A percentile compares a stretch with the other conserved stretches of the same genome.
These are phyloP conservation scores for Pyrus bretschneideri DNA, from an alignment of 306 rosid genomes.

Conservation along the genomic window DNA sequence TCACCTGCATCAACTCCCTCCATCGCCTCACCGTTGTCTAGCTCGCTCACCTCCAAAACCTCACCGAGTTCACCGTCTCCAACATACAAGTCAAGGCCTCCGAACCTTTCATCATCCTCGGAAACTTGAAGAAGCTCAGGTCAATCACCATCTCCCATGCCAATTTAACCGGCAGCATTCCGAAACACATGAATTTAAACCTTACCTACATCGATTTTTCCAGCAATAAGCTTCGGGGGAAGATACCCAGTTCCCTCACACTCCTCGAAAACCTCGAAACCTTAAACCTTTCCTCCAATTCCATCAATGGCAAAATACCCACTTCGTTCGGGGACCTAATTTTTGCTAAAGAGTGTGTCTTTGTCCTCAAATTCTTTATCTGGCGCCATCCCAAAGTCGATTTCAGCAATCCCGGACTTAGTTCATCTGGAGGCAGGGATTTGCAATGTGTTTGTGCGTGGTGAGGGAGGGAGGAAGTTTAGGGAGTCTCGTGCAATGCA, in stretches of 20 bases:
- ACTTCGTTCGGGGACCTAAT: constrained; percentile 64
- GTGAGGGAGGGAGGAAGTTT: no score
- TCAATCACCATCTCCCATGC: constrained; percentile 60
- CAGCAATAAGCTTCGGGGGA: constrained; percentile 55
- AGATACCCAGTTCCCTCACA: constrained; percentile 50
- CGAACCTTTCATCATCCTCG: constrained; percentile 72
- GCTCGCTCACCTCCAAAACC: constrained; percentile 68
- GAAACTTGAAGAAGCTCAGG: constrained; percentile 55
- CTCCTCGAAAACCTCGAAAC: constrained; percentile 49
- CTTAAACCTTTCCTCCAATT: constrained; percentile 49
- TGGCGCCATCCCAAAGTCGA: constrained; percentile 59
- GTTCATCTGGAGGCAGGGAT: constrained; percentile 40
- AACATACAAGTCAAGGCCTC: constrained; percentile 39
- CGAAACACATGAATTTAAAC: constrained; percentile 49
- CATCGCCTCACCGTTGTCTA: constrained; percentile 57
- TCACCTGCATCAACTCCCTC: constrained; percentile 44
- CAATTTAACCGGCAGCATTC: constrained; percentile 63
- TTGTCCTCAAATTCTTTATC: constrained; percentile 28
- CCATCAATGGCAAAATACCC: constrained; percentile 28
- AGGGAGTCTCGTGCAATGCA: no score
- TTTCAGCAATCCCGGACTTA: constrained; percentile 54
- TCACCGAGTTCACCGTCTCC: constrained; percentile 66
- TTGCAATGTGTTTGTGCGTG: no score
- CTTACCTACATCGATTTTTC: constrained; percentile 73
- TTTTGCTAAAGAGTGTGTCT: constrained; percentile 38